phyloP scores from a whole-genome alignment of 345 rosid genomes.

The Garcia nutans region DNA sequence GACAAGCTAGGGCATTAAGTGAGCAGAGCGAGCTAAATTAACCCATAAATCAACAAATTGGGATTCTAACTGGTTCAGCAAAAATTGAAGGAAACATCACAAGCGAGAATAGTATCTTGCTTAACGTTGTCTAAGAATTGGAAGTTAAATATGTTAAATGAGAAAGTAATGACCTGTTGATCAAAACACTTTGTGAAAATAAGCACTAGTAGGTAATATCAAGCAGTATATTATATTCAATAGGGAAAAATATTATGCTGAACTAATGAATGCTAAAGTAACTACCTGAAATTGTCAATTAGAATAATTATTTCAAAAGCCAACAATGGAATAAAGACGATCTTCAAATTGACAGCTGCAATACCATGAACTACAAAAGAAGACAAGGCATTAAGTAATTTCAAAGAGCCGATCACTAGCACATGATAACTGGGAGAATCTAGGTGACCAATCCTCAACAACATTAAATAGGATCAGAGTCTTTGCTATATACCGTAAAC shows the following conservation, averaged over 20 bases:
- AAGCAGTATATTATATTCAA: neutral
- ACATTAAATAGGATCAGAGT: slow-evolving; percentile 10
- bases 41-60: neutral
- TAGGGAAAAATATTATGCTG: neutral
- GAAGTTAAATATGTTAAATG: slow-evolving; percentile 1
- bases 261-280: slow-evolving; percentile 13
- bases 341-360: slow-evolving; percentile 82
- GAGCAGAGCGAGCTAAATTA: slow-evolving; percentile 1
- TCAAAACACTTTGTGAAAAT: neutral
- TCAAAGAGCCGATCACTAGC: neutral
- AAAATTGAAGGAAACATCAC: neutral
- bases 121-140: neutral
- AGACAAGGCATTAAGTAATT: slow-evolving; percentile 9
- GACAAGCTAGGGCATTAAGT: neutral
- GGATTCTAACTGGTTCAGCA: neutral
- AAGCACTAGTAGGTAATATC: neutral
- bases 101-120: neutral
- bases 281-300: slow-evolving; percentile 88
- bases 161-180: slow-evolving; percentile 1
- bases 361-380: slow-evolving; percentile 42
- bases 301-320: slow-evolving; percentile 72
- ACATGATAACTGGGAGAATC: neutral
- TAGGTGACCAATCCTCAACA: neutral
- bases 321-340: slow-evolving; percentile 80
- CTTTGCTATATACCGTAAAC: slow-evolving; percentile 46